Base-by-base conservation (phyloP, 2,329 filamentous ascomycete genomes). In the Diplodia mutila region DNA sequence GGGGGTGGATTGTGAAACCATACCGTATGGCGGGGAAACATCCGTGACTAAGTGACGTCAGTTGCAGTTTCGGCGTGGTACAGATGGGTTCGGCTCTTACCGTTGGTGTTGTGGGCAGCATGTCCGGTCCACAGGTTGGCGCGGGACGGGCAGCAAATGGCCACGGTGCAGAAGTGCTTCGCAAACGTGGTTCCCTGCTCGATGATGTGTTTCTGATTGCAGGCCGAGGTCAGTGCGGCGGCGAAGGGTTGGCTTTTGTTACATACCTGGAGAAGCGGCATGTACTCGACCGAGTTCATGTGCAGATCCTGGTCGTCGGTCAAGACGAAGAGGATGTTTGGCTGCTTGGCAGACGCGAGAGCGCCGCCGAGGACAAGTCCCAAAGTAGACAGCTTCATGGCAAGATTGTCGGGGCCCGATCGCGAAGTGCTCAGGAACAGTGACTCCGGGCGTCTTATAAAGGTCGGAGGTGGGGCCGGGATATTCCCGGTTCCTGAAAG, bases 61-160 rank as follows among this genome's bases (percentile, higher is more conserved):
- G 27, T 2, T 49, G 8, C n/a, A 57, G 23, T 1, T 7, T 11
- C 59, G 23, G 18, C 29, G 29, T 23, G 1, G 37, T 12, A 48
- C 12, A 9, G 8, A 3, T 32, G 14, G 2, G 18, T 4, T 4
- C 0, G 25, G 9, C 12, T 23, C 63, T 46, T 34, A 66, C 63
- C 87, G 70, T 91, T 91, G 0, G 89, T 91, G 70, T 91, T 91
- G 71, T 92, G 90, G 0, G 89, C 87, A 7, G 86, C 84, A 72
- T 86, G 86, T 0, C 90, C 89, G 0, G 89, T 91, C 84, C 85
- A 87, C 1, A 91, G 76, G 16, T 84, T 86, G 2, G 90, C 89
- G 1, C 90, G 82, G 0, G 89, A 88, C 0, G 90, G 90, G 71
- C 90, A 92, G 75, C 90, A 91, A 0, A 90, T 75, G 0, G 90